A percentile compares a stretch with the other conserved stretches of the same genome.
phyloP scores from a whole-genome alignment of 257 asterid genomes.

The Solanum chmielewskii region DNA sequence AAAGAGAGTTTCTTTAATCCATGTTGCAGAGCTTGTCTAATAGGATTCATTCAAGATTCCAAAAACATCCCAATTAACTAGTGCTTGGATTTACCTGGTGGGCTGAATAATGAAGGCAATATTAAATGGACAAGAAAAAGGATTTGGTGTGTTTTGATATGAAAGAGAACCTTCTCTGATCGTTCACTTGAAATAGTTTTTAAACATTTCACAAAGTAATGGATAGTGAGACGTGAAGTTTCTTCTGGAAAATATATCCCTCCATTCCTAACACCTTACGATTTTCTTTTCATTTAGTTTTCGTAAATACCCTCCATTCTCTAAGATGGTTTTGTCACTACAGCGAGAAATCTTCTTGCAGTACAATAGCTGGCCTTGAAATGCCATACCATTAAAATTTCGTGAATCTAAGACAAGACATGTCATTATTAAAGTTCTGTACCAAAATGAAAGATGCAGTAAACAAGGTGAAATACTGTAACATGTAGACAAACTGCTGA shows the following conservation, averaged over 20 bases:
- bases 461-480: background rate
- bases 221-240: background rate
- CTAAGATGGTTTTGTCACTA: background rate
- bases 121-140: background rate
- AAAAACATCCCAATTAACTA: background rate
- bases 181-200: background rate
- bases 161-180: background rate
- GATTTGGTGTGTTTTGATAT: background rate
- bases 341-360: background rate
- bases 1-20: conserved; percentile 13
- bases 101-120: background rate
- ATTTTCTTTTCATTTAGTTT: background rate
- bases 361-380: background rate
- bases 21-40: conserved; percentile 17
- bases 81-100: conserved; percentile 6
- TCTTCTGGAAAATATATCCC: background rate
- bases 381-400: background rate
- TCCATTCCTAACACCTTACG: background rate
- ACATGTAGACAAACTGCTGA: background rate
- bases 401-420: background rate
- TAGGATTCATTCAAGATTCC: background rate
- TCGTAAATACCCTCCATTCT: background rate
- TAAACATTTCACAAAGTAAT: too few species aligned
- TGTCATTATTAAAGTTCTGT: background rate
- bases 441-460: background rate